Evolutionary conservation across 192 early-diverging fungal species (phyloP).

Genomic region (Entomortierella parvispora): DNA sequence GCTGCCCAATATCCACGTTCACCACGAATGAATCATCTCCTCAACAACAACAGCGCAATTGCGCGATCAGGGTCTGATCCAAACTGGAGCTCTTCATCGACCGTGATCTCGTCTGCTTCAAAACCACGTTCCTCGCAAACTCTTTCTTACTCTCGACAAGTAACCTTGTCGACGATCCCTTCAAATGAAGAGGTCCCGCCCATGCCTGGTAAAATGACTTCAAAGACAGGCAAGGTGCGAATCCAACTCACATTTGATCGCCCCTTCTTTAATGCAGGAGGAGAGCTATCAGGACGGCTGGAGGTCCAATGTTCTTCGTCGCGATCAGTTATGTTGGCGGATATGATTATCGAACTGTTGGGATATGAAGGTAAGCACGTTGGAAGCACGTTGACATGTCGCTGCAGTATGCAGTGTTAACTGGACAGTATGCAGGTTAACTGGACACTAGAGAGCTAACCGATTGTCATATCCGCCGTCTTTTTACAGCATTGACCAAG

Average conservation of each 20-base stretch:
- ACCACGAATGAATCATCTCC: neutral
- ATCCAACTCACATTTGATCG: slow-evolving; percentile 47
- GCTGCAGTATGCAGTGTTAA: too few species aligned
- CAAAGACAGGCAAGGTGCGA: slow-evolving; percentile 40
- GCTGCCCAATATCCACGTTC: neutral
- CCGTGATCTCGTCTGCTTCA: neutral
- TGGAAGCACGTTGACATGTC: neutral
- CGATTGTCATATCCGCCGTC: neutral
- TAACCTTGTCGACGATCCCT: slow-evolving; percentile 35
- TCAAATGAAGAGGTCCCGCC: slow-evolving; percentile 34
- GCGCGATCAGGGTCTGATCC: slow-evolving; percentile 3
- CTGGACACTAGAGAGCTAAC: neutral
- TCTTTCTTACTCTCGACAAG: slow-evolving; percentile 26
- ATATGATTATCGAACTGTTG: slow-evolving; percentile 42
- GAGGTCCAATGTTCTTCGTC: slow-evolving; percentile 48
- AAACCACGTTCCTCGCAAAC: slow-evolving; percentile 4
- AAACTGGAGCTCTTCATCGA: neutral
- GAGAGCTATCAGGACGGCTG: slow-evolving; percentile 44
- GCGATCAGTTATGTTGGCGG: slow-evolving; percentile 36
- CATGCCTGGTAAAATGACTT: slow-evolving; percentile 37
- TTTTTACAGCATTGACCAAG: slow-evolving; percentile 26
- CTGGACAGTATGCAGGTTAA: too few species aligned
- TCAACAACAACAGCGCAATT: neutral
- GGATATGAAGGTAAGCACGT: slow-evolving; percentile 42
- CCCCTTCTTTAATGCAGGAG: slow-evolving; percentile 48